Evolutionary conservation across 1,139 yeast genomes (phyloP).

Genomic region (Yamadazyma oceani): DNA sequence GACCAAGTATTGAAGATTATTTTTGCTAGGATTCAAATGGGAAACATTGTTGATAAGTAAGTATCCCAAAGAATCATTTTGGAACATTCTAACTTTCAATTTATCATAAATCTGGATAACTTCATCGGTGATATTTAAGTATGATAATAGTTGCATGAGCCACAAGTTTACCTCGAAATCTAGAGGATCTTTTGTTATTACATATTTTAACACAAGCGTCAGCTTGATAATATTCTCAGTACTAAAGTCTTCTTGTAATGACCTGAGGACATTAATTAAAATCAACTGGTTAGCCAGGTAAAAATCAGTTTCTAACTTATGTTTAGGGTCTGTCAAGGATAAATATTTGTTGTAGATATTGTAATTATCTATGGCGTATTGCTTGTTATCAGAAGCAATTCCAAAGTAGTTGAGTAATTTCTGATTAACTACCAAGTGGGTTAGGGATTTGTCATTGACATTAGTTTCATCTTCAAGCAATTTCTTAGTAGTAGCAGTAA

Average conservation of each 20-base stretch:
- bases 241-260: slow-evolving; percentile 16
- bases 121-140: slow-evolving; percentile 47
- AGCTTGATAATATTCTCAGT: slow-evolving; percentile 24
- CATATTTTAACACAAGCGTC: slow-evolving; percentile 48
- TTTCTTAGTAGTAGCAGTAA: slow-evolving; percentile 11
- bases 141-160: slow-evolving; percentile 64
- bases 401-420: slow-evolving; percentile 37
- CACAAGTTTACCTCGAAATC: slow-evolving; percentile 70
- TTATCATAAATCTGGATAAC: slow-evolving; percentile 53
- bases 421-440: slow-evolving; percentile 47
- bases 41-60: slow-evolving; percentile 45
- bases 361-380: slow-evolving; percentile 29
- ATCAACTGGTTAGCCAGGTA: slow-evolving; percentile 66
- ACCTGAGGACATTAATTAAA: slow-evolving; percentile 44
- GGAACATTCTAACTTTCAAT: slow-evolving; percentile 72
- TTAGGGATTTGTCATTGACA: slow-evolving; percentile 26
- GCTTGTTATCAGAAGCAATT: slow-evolving; percentile 9
- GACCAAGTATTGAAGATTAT: slow-evolving; percentile 27
- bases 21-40: slow-evolving; percentile 24
- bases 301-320: slow-evolving; percentile 57
- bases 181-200: slow-evolving; percentile 51
- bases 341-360: slow-evolving; percentile 31
- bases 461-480: slow-evolving; percentile 5
- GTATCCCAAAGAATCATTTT: slow-evolving; percentile 71
- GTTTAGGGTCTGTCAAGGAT: slow-evolving; percentile 21